Conservation (phyloP, 495 filamentous ascomycete species). For the Hypoxylon trugodes region DNA sequence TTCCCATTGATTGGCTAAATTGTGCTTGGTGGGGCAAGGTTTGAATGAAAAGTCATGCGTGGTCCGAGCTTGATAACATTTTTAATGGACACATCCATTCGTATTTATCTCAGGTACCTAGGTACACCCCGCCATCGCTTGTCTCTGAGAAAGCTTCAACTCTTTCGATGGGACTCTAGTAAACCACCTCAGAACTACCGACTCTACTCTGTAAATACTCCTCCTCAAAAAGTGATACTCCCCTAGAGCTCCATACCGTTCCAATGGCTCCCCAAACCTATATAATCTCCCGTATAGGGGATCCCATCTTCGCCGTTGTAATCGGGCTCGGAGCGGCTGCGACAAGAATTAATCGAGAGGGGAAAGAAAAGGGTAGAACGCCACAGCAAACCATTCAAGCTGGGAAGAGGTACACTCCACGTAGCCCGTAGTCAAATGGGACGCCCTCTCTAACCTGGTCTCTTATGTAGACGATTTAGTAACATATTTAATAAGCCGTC, state of each 20-base stretch:
- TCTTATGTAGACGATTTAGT: slow-evolving; percentile 20
- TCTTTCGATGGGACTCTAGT: no score
- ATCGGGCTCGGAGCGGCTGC: slow-evolving; percentile 74
- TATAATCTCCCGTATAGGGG: slow-evolving; percentile 72
- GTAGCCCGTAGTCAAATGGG: not conserved
- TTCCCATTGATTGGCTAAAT: slow-evolving; percentile 31
- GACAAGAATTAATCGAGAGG: slow-evolving; percentile 82
- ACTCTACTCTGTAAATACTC: not conserved
- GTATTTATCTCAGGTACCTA: no score
- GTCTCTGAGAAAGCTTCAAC: no score
- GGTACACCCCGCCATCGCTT: no score
- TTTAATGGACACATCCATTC: not conserved
- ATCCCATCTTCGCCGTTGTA: slow-evolving; percentile 85
- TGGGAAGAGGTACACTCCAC: slow-evolving; percentile 51
- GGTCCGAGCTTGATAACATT: slow-evolving; percentile 19
- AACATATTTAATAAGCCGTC: slow-evolving; percentile 18
- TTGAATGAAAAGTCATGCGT: not conserved
- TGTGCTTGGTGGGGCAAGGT: not conserved
- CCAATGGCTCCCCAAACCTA: slow-evolving; percentile 61
- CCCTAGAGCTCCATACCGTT: no score
- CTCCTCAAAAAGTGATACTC: not conserved
- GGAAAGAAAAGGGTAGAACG: slow-evolving; percentile 70
- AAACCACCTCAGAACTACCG: not conserved
- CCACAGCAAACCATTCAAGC: slow-evolving; percentile 61
- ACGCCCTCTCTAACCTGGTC: slow-evolving; percentile 2